Base-by-base conservation (phyloP, 495 filamentous ascomycete genomes). In the Aspergillus ostianus region DNA sequence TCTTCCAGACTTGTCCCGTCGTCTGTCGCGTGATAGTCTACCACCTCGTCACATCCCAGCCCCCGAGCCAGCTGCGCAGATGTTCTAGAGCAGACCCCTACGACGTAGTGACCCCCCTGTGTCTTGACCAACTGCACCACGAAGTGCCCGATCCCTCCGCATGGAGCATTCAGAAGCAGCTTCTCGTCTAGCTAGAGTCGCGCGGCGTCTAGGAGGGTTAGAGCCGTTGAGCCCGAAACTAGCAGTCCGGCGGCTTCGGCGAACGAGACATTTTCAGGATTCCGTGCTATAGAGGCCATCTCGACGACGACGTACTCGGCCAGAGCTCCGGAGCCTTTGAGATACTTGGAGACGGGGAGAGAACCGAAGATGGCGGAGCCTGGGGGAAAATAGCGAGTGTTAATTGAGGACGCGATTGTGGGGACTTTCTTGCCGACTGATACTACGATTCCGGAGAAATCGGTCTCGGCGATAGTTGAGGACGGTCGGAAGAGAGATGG, bases 281-380 rank as follows among this genome's bases (percentile, higher is more conserved):
- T 51, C 10, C 49, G 49, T 2, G 49, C 49, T 9, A 51, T 18
- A 18, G 21, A 29, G 18, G 15, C 6, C 49, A 51, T 51, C 7
- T 51, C 49, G 23, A 51, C 49, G 20, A 51, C 21, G 23, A 51
- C 23, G 23, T 51, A 51, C 49, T 51, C 49, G 3, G 49, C 49
- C 13, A 51, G 21, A 3, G 13, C 49, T 6, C 49, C 49, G 7
- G 12, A 26, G 15, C 49, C 49, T 30, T 30, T 29, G 6, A 51
- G 49, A 18, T 51, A 23, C 21, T 27, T 6, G 49, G 23, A 13
- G 9, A 51, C 26, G 6, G 49, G 23, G 20, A 51, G 15, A 4
- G 49, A 30, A 0, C 49, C 49, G 20, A 51, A 51, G 17, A 51
- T 23, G 49, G 49, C 23, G 6, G 49, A 30, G 0, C 49, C 49